phyloP scores from a whole-genome alignment of 345 rosid species.

The Firmiana major region DNA sequence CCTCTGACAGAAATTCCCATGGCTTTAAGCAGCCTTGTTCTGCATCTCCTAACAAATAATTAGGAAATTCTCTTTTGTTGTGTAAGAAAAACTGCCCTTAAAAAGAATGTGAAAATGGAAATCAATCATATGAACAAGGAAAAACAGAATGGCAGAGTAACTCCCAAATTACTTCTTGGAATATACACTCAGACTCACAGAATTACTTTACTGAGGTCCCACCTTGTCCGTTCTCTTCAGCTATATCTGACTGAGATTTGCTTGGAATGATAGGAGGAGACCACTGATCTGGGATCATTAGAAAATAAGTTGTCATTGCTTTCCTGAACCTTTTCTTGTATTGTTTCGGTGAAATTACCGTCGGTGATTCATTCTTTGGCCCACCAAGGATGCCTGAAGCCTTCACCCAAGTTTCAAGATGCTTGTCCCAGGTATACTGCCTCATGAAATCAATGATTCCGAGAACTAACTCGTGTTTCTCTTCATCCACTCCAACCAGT shows the following conservation, averaged over 20 bases:
- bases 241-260: conserved; percentile 56
- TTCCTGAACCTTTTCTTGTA: conserved; percentile 96
- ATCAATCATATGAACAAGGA: conserved; percentile 7
- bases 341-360: conserved; percentile 94
- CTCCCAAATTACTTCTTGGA: conserved; percentile 20
- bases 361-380: conserved; percentile 68
- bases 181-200: conserved; percentile 34
- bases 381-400: conserved; percentile 92
- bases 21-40: conserved; percentile 35
- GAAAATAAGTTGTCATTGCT: conserved; percentile 61
- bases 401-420: conserved; percentile 93
- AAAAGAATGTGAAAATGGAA: conserved; percentile 27
- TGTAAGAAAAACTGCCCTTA: conserved; percentile 30
- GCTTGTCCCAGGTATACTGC: conserved; percentile 99
- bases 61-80: conserved; percentile 28
- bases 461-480: conserved; percentile 74
- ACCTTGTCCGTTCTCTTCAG: conserved; percentile 54
- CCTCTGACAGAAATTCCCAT: conserved; percentile 34
- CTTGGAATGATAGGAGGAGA: conserved; percentile 58
- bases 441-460: conserved; percentile 97
- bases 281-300: conserved; percentile 98
- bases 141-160: conserved; percentile 16
- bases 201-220: conserved; percentile 50
- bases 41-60: conserved; percentile 37
- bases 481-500: conserved; percentile 90